Base-by-base conservation (phyloP, 768 basidiomycete genomes). In the Tulasnella sp. region DNA sequence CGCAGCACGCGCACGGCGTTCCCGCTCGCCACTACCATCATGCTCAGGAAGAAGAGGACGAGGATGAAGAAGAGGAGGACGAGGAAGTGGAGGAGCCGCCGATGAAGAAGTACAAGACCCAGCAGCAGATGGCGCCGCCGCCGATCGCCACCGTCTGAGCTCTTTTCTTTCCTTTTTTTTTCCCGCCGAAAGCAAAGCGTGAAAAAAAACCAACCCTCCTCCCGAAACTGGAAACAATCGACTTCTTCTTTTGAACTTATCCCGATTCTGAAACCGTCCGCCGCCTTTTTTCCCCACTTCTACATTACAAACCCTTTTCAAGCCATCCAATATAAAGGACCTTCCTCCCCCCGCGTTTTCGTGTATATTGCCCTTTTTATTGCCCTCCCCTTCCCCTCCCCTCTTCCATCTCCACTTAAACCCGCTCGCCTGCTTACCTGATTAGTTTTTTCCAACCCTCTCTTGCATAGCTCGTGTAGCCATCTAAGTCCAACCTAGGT, bases 61-160 rank as follows among this genome's bases (percentile, higher is more conserved):
- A 76, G 9, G 79, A 78, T 29, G 71, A 73, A 10, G 77, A 74
- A 29, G 79, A 73, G 16, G 77, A 74, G 35, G 79, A 69, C 6
- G 42, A 35, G 40, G 76, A 80, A 44, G 44, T 51, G 13, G 73
- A 44, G 55, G 55, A 77, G 71, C 80, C 80, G 11, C 80, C 80
- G 7, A 75, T 55, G 70, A 80, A 80, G 44, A 81, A 80, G 70
- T 39, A 73, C 26, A 80, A 81, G 70, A 80, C 29, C n/a, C 73
- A 75, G 39, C 61, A 37, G 67, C 26, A 35, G 35, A 2, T 79
- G 48, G 32, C 35, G 7, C 9, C 29, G 26, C 72, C 55, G 15
- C 55, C 55, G 16, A 57, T 57, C 55, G 55, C 55, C 9, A 57
- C 55, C 4, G 55, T 57, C 23, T 57, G 26, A 57, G 23, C 16